Percentiles rank a stretch among this genome's conserved stretches.
Evolutionary conservation across 495 filamentous ascomycete species (phyloP).

Genomic region (Aspergillus cavernicola): DNA sequence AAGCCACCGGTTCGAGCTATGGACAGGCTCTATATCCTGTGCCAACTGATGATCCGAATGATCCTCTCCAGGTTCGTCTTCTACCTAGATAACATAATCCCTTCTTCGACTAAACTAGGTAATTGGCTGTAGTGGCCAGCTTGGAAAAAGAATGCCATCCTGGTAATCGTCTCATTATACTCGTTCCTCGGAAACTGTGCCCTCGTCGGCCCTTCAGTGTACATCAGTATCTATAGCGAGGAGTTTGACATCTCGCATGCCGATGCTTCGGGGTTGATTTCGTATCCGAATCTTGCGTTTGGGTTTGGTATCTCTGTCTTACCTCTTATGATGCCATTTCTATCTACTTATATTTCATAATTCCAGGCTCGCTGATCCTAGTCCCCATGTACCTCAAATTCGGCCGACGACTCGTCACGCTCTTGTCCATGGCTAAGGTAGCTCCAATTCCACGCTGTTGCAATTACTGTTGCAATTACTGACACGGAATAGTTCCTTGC

Average conservation of each 20-base stretch:
- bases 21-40: constrained; percentile 62
- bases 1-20: constrained; percentile 50
- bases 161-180: constrained; percentile 55
- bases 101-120: not conserved
- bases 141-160: constrained; percentile 57
- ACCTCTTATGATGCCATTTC: constrained; percentile 3
- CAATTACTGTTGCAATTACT: too few species aligned
- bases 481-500: constrained; percentile 41
- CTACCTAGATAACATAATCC: not conserved
- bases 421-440: constrained; percentile 45
- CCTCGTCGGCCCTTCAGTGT: constrained; percentile 55
- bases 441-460: not conserved
- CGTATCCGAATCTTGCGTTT: constrained; percentile 61
- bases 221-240: constrained; percentile 54
- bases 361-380: constrained; percentile 49
- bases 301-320: constrained; percentile 45
- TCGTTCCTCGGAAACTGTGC: constrained; percentile 60
- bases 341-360: not conserved
- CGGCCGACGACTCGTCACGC: constrained; percentile 54
- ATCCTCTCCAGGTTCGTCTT: constrained; percentile 50
- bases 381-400: constrained; percentile 58
- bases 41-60: constrained; percentile 60
- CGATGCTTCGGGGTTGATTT: constrained; percentile 53
- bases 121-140: constrained; percentile 45
- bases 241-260: constrained; percentile 50